These are phyloP conservation scores for Xylaria bambusicola DNA, from an alignment of 495 filamentous ascomycete genomes.

Conservation along the genomic window DNA sequence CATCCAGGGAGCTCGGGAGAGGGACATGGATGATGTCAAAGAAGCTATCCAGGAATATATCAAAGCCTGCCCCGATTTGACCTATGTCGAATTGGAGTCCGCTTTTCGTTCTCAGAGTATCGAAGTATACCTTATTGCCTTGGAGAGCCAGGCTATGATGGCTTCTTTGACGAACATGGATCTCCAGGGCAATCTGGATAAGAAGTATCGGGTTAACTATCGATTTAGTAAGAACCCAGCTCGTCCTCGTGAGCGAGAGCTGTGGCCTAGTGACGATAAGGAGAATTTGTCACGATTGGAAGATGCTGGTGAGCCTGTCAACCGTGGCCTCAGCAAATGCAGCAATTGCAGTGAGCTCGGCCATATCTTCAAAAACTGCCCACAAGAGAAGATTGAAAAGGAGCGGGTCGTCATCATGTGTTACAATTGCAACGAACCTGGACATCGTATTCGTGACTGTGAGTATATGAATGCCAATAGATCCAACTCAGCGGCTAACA, in stretches of 20 bases:
- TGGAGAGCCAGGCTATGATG: constrained; percentile 62
- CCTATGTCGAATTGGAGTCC: constrained; percentile 70
- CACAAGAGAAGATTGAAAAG: constrained; percentile 57
- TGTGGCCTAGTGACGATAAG: constrained; percentile 65
- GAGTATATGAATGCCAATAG: constrained; percentile 22
- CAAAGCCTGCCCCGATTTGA: constrained; percentile 67
- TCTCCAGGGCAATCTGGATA: constrained; percentile 76
- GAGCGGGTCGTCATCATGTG: constrained; percentile 63
- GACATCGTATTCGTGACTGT: constrained; percentile 75
- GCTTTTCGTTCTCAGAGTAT: constrained; percentile 67
- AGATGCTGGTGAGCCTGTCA: constrained; percentile 70
- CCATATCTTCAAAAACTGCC: constrained; percentile 67
- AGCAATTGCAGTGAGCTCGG: constrained; percentile 73
- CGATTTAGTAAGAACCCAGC: constrained; percentile 64
- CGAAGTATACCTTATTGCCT: constrained; percentile 71
- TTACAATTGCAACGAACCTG: constrained; percentile 68
- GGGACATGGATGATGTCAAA: constrained; percentile 75
- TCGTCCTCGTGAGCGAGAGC: constrained; percentile 58
- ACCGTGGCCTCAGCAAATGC: constrained; percentile 69
- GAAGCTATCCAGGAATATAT: constrained; percentile 71
- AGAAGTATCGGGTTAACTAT: constrained; percentile 73
- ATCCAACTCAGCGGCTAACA: constrained; percentile 26
- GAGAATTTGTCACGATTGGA: constrained; percentile 75
- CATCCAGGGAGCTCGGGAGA: constrained; percentile 59
- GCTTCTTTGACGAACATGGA: constrained; percentile 74